Conservation (phyloP, 768 basidiomycete species). For the Russula sp. region DNA sequence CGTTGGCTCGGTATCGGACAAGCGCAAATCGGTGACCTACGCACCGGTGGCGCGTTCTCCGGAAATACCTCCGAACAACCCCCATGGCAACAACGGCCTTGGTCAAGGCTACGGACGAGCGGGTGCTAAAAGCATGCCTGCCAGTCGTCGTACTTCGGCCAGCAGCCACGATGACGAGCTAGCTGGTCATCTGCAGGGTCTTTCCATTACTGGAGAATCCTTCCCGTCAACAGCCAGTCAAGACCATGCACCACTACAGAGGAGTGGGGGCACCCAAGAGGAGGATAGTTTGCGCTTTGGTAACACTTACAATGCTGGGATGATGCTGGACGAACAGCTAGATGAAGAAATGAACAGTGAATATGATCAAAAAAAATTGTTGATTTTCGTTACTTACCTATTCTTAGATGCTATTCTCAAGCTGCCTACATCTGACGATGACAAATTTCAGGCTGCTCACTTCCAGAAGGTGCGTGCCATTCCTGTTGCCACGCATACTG, state of each 20-base stretch:
- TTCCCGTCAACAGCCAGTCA: slow-evolving; percentile 52
- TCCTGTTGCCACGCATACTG: slow-evolving; percentile 3
- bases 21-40: slow-evolving; percentile 83
- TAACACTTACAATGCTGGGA: slow-evolving; percentile 70
- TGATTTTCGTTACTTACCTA: slow-evolving; percentile 8
- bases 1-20: slow-evolving; percentile 63
- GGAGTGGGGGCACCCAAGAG: slow-evolving; percentile 48
- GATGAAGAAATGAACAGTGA: slow-evolving; percentile 93
- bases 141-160: slow-evolving; percentile 82
- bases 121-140: slow-evolving; percentile 90
- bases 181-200: slow-evolving; percentile 65
- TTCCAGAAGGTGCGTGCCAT: slow-evolving; percentile 50
- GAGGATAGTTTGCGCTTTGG: slow-evolving; percentile 57
- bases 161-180: slow-evolving; percentile 84
- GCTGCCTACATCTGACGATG: slow-evolving; percentile 82
- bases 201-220: slow-evolving; percentile 61
- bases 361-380: slow-evolving; percentile 28
- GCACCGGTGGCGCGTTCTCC: slow-evolving; percentile 73
- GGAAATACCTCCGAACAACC: slow-evolving; percentile 37
- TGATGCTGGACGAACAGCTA: slow-evolving; percentile 90
- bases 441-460: slow-evolving; percentile 68
- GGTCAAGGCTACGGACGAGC: slow-evolving; percentile 55
- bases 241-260: slow-evolving; percentile 46
- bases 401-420: slow-evolving; percentile 78
- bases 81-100: slow-evolving; percentile 34